phyloP scores from a whole-genome alignment of 2,329 filamentous ascomycete species.

The Penicillium hordei region DNA sequence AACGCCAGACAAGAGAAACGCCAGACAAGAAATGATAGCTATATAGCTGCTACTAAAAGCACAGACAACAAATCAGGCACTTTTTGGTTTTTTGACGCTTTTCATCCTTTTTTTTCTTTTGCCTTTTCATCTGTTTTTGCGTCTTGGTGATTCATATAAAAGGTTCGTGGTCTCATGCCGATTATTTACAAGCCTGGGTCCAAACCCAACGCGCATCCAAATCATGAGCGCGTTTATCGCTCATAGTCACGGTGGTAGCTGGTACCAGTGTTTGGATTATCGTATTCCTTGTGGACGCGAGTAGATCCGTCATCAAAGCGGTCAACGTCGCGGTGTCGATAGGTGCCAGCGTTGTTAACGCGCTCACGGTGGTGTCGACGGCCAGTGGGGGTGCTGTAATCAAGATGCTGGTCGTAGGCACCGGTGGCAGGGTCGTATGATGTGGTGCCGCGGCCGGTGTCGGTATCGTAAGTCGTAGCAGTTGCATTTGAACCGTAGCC shows the following conservation, averaged over 20 bases:
- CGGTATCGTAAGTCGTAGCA: slow-evolving; percentile 23
- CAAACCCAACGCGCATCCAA: slow-evolving; percentile 3
- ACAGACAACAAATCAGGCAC: not conserved
- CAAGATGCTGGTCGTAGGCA: slow-evolving; percentile 38
- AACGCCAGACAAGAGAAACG: not conserved
- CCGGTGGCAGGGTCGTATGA: slow-evolving; percentile 28
- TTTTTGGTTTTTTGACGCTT: not conserved
- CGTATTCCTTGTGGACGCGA: slow-evolving; percentile 35
- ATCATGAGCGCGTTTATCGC: not conserved
- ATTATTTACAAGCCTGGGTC: slow-evolving; percentile 11
- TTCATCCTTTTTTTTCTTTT: slow-evolving; percentile 12
- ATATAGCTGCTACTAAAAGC: slow-evolving; percentile 2
- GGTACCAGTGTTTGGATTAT: slow-evolving; percentile 36
- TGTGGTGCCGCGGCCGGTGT: slow-evolving; percentile 29
- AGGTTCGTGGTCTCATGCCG: slow-evolving; percentile 14
- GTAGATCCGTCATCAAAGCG: slow-evolving; percentile 30
- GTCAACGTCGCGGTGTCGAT: slow-evolving; percentile 37
- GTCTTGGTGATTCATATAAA: not conserved
- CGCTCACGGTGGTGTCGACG: slow-evolving; percentile 35
- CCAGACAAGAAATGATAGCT: not conserved
- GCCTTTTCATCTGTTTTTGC: slow-evolving; percentile 8
- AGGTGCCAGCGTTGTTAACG: slow-evolving; percentile 30
- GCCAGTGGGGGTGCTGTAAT: slow-evolving; percentile 29
- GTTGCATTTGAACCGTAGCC: slow-evolving; percentile 18
- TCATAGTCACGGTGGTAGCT: slow-evolving; percentile 37